Evolutionary conservation across 2,329 filamentous ascomycete genomes (phyloP), one percentile per base, ranked within the genome.

Genomic region (Ophiostoma tasmaniense): DNA sequence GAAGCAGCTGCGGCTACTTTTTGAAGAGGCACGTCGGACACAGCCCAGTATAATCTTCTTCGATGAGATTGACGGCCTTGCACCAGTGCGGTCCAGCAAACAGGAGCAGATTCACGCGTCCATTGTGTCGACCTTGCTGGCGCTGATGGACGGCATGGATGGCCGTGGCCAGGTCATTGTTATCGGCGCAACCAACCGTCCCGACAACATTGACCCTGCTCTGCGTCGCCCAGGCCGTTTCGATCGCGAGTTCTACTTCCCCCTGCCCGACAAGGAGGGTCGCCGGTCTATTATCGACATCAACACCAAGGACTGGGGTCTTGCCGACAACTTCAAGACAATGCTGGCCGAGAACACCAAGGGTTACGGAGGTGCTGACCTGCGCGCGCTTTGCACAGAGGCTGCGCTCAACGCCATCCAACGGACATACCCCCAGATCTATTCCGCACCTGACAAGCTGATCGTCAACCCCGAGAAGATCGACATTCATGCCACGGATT

Each of bases 11-110:
- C 89, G 95, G 64, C 81, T 98, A 69, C 84, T 99, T 5, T 99
- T 99, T 73, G 95, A 98, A 75, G 95, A 99, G 79, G 95, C 95
- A 20, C 87, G 94, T 71, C 95, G 93, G 77, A 98, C 90, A 1
- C 95, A 99, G 76, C 95, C 95, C 0, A 98, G 94, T 78, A 99
- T 99, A 79, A 99, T 99, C 78, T 99, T 99, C 82, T 98, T 99
- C 74, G 95, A 99, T 77, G 95, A 99, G 78, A 99, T 99, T 73
- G 95, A 99, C 80, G 95, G 95, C 68, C 84, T 99, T 72, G 95
- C 95, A 2, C 96, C 95, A 67, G 95, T 98, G 42, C 87, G 95
- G 74, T 98, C 95, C 14, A 97, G 94, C 79, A 98, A 98, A 78
- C 94, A 98, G 80, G 95, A 99, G 77, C 95, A 99, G 79, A 98